Conservation (phyloP, 352 stramenopile genomes). For the Phytopythium mirpurense region DNA sequence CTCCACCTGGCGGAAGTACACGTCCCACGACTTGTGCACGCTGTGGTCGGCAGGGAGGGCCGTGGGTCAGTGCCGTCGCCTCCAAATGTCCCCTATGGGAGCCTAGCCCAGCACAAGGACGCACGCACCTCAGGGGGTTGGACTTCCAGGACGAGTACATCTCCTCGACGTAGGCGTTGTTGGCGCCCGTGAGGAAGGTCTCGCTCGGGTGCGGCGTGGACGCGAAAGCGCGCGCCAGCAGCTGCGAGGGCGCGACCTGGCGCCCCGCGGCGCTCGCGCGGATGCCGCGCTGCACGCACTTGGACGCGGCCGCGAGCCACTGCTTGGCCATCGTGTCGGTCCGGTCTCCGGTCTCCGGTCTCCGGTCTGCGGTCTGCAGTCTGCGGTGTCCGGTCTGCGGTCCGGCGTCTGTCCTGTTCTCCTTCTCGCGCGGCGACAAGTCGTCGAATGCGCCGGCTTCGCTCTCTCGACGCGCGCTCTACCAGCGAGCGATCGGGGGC, state of each 20-base stretch:
- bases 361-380: too few species aligned
- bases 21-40: constrained; percentile 85
- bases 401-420: too few species aligned
- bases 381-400: too few species aligned
- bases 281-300: constrained; percentile 44
- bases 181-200: constrained; percentile 93
- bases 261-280: constrained; percentile 19
- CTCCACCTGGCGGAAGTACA: constrained; percentile 84
- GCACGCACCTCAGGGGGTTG: constrained; percentile 75
- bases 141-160: constrained; percentile 95
- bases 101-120: too few species aligned
- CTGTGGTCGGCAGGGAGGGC: constrained; percentile 20
- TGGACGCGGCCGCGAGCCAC: constrained; percentile 49
- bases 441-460: background rate
- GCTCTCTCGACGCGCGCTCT: too few species aligned
- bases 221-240: constrained; percentile 44
- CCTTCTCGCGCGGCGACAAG: background rate
- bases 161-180: constrained; percentile 96
- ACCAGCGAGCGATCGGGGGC: too few species aligned
- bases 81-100: too few species aligned
- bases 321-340: constrained; percentile 56
- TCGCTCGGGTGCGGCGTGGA: constrained; percentile 75
- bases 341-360: too few species aligned
- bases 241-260: constrained; percentile 8
- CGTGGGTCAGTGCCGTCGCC: too few species aligned